A percentile compares a stretch with the other conserved stretches of the same genome.
Evolutionary conservation across 2,329 filamentous ascomycete genomes (phyloP).

Genomic region (Apiospora phragmitis): DNA sequence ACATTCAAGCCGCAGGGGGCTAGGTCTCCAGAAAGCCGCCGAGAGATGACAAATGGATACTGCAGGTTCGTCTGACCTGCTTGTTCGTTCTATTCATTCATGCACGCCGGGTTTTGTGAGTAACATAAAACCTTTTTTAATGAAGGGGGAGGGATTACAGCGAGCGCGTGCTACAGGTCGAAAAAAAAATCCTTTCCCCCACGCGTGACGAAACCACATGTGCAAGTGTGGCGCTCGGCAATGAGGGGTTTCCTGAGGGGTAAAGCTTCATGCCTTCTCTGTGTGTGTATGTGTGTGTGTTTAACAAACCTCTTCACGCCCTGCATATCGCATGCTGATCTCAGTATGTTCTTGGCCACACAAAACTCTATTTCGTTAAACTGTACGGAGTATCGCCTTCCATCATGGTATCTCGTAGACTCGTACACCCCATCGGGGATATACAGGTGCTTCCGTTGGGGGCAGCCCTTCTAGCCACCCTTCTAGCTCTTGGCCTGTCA

Average conservation of each 20-base stretch:
- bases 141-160: slow-evolving; percentile 17
- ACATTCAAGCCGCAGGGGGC: neutral
- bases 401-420: neutral
- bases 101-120: neutral
- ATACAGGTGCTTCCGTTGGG: neutral
- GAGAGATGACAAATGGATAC: slow-evolving; percentile 7
- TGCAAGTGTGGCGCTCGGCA: neutral
- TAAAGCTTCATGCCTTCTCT: neutral
- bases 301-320: neutral
- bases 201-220: slow-evolving; percentile 2
- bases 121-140: neutral
- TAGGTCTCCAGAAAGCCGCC: slow-evolving; percentile 7
- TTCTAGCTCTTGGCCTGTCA: neutral
- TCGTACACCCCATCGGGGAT: neutral
- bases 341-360: neutral
- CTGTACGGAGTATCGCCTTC: neutral
- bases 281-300: neutral
- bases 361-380: neutral
- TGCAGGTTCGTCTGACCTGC: slow-evolving; percentile 1
- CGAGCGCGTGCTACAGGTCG: slow-evolving; percentile 17
- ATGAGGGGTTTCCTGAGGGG: slow-evolving; percentile 8
- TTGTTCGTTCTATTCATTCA: neutral
- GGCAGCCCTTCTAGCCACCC: neutral
- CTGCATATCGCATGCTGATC: neutral
- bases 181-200: neutral